phyloP scores from a whole-genome alignment of 2,329 filamentous ascomycete genomes.

The Exophiala aquamarina region DNA sequence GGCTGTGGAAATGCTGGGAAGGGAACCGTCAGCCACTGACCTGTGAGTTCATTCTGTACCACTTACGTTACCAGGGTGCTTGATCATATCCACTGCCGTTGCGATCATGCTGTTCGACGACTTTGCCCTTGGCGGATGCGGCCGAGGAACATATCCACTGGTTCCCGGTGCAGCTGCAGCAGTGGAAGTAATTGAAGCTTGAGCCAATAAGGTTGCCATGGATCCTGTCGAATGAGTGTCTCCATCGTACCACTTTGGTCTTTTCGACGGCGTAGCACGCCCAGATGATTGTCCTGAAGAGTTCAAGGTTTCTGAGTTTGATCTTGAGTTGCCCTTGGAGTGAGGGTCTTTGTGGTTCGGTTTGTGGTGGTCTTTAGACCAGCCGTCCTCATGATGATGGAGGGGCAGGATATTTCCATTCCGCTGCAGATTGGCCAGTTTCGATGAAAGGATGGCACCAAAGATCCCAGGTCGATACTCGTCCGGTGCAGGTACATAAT shows the following conservation, averaged over 20 bases:
- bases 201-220: constrained; percentile 18
- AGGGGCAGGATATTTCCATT: constrained; percentile 7
- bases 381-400: constrained; percentile 15
- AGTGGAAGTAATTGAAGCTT: constrained; percentile 14
- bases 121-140: constrained; percentile 7
- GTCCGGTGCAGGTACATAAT: constrained; percentile 23
- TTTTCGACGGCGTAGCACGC: constrained; percentile 23
- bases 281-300: constrained; percentile 19
- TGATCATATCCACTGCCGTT: constrained; percentile 24
- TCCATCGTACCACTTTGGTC: constrained; percentile 30
- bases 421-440: constrained; percentile 18
- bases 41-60: too few species aligned
- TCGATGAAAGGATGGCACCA: constrained; percentile 23
- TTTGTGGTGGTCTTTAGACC: constrained; percentile 4
- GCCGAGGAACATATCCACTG: constrained; percentile 10
- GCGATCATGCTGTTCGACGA: constrained; percentile 21
- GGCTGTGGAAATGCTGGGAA: constrained; percentile 15
- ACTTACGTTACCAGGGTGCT: constrained; percentile 18
- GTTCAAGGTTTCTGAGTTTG: constrained; percentile 8
- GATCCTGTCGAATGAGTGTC: constrained; percentile 15
- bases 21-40: background rate
- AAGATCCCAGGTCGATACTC: constrained; percentile 26
- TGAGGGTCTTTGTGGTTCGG: background rate
- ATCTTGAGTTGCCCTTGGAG: constrained; percentile 9
- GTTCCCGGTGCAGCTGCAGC: constrained; percentile 12